Evolutionary conservation across 1,284 basidiomycete species (phyloP).

Genomic region (Sphagnurus paluster): DNA sequence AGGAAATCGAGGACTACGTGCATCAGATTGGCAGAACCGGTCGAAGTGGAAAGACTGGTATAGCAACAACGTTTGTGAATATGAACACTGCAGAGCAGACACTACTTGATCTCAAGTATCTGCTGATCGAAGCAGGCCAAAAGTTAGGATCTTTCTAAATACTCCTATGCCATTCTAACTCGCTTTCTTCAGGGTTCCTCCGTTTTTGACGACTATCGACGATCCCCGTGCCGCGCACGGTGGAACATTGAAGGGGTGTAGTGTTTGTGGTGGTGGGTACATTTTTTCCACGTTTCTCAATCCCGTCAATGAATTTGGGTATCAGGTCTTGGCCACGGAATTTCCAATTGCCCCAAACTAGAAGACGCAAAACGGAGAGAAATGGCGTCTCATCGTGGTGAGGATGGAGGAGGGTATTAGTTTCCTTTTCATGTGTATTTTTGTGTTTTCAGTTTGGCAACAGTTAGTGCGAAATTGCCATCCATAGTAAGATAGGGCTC

Average conservation of each 20-base stretch:
- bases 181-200: conserved; percentile 73
- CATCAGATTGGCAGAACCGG: conserved; percentile 99
- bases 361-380: conserved; percentile 90
- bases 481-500: too few species aligned
- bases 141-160: conserved; percentile 51
- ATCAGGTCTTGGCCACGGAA: conserved; percentile 86
- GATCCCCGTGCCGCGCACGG: conserved; percentile 86
- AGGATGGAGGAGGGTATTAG: conserved; percentile 49
- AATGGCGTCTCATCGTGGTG: conserved; percentile 80
- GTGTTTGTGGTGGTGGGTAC: conserved; percentile 86
- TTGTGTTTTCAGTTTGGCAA: too few species aligned
- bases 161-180: conserved; percentile 1
- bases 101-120: conserved; percentile 93
- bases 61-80: conserved; percentile 99
- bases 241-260: conserved; percentile 82
- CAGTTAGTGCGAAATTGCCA: too few species aligned
- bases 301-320: neutral
- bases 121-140: conserved; percentile 97
- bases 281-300: conserved; percentile 4
- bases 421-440: too few species aligned
- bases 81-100: conserved; percentile 97
- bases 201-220: conserved; percentile 91
- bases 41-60: conserved; percentile 96
- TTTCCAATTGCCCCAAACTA: conserved; percentile 94
- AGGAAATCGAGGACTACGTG: conserved; percentile 98